Evolutionary conservation across 129 eudicot species (phyloP).

Genomic region (Flaveria brownii): DNA sequence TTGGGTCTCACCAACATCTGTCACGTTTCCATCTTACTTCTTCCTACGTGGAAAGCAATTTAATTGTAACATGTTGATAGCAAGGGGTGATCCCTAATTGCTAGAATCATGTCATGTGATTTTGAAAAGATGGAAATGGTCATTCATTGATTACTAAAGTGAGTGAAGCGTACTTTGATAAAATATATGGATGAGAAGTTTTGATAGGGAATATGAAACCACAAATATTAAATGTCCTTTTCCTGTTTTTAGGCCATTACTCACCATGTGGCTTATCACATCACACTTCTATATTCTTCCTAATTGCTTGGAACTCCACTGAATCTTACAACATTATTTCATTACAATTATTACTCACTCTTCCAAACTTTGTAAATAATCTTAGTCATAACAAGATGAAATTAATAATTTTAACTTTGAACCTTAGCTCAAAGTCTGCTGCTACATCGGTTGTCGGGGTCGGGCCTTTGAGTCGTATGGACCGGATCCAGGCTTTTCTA

Average conservation of each 20-base stretch:
- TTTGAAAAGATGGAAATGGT: constrained; percentile 37
- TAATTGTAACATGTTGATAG: constrained; percentile 14
- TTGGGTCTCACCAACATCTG: background rate
- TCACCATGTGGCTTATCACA: constrained; percentile 42
- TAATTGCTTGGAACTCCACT: constrained; percentile 26
- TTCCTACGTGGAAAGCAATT: constrained; percentile 4
- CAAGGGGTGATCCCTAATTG: constrained; percentile 21
- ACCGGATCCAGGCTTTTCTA: too few relatives aligned
- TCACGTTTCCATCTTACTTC: constrained; percentile 18
- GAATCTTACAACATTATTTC: background rate
- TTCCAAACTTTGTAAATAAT: too few relatives aligned
- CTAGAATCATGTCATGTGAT: constrained; percentile 49
- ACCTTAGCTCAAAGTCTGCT: too few relatives aligned
- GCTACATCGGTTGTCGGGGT: too few relatives aligned
- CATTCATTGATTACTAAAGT: constrained; percentile 43
- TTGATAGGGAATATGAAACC: constrained; percentile 31
- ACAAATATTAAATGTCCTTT: constrained; percentile 14
- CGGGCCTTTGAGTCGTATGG: too few relatives aligned
- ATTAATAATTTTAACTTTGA: too few relatives aligned
- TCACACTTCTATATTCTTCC: constrained; percentile 30
- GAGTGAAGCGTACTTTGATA: constrained; percentile 35
- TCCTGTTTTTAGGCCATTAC: constrained; percentile 34
- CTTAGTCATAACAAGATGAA: background rate
- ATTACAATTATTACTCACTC: too few relatives aligned
- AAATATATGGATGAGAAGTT: constrained; percentile 31